phyloP scores from a whole-genome alignment of 768 basidiomycete genomes.

The Auricularia auricula-judae region DNA sequence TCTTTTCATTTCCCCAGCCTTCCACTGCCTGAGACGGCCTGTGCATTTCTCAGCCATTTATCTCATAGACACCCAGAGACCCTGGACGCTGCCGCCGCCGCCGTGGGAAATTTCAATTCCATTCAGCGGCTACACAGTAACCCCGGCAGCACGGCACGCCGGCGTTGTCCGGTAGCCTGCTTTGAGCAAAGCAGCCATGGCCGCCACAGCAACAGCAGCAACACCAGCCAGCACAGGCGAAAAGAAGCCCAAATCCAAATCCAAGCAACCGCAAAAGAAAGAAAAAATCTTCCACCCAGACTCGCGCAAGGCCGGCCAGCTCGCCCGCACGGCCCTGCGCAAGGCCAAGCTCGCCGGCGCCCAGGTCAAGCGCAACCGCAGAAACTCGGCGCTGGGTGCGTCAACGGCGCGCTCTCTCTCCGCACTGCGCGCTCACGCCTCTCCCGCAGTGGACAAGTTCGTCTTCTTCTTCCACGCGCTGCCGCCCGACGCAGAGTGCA shows the following conservation, averaged over 20 bases:
- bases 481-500: constrained; percentile 41
- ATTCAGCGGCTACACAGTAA: too few species aligned
- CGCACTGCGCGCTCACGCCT: not conserved
- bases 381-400: constrained; percentile 44
- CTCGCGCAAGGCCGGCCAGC: constrained; percentile 73
- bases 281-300: constrained; percentile 77
- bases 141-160: too few species aligned
- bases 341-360: constrained; percentile 55
- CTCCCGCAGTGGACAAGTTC: constrained; percentile 48
- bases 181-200: too few species aligned
- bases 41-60: too few species aligned
- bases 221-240: not conserved
- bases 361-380: constrained; percentile 44
- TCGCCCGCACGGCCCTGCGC: constrained; percentile 53
- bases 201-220: too few species aligned
- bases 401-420: constrained; percentile 1
- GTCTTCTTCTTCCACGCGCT: constrained; percentile 68
- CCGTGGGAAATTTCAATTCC: too few species aligned
- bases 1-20: not conserved
- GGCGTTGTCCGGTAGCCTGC: too few species aligned
- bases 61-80: too few species aligned
- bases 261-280: constrained; percentile 32
- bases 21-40: too few species aligned
- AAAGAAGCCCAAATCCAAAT: constrained; percentile 12
- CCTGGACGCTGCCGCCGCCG: too few species aligned